Conservation (phyloP, 331 rosid genomes). For the Erythrophleum ivorense region DNA sequence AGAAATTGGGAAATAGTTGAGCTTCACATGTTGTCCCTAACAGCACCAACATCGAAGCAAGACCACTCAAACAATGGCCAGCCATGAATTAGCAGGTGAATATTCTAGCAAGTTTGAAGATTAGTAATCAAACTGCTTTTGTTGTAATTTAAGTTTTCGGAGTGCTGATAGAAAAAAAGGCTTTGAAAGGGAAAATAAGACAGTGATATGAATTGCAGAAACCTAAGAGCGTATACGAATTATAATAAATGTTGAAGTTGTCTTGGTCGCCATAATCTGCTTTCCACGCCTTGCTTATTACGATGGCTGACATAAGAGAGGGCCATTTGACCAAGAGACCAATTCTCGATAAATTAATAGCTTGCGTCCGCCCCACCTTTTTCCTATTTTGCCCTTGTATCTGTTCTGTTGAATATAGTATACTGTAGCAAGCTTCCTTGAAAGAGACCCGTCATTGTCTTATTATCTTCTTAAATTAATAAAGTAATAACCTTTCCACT, state of each 20-base stretch:
- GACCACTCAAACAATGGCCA: background rate
- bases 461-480: background rate
- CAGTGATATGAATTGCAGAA: background rate
- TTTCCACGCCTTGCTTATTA: background rate
- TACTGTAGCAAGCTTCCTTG: background rate
- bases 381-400: too few species aligned
- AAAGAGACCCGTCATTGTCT: background rate
- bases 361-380: too few species aligned
- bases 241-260: background rate
- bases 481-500: too few species aligned
- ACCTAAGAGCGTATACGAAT: background rate
- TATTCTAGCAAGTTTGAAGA: too few species aligned
- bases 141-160: too few species aligned
- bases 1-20: conserved; percentile 39
- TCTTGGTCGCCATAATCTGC: background rate
- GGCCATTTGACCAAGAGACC: background rate
- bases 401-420: too few species aligned
- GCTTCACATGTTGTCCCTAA: conserved; percentile 41
- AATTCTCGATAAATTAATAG: too few species aligned
- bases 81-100: conserved; percentile 3
- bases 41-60: conserved; percentile 16
- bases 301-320: background rate
- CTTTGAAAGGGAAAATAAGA: background rate
- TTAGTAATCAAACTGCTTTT: too few species aligned
- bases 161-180: background rate